These are phyloP conservation scores for Lachancea cidri DNA, from an alignment of 805 yeast species.

Conservation along the genomic window DNA sequence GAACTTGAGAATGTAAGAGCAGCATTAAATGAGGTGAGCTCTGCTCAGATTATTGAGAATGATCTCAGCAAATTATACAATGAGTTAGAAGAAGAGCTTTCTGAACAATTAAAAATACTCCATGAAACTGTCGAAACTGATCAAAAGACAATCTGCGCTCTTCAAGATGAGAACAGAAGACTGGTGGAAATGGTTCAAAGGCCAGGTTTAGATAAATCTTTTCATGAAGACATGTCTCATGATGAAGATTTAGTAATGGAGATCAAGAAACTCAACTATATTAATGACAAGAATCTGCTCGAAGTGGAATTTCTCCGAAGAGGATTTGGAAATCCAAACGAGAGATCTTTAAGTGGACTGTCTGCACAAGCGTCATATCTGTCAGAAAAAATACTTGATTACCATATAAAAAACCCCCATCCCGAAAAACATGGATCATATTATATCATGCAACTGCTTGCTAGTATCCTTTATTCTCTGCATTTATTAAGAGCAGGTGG, in stretches of 20 bases:
- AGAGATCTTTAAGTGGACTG: neutral
- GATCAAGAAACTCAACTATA: neutral
- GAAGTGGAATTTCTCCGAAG: slow-evolving; percentile 4
- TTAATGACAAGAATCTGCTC: slow-evolving; percentile 1
- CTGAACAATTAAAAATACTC: slow-evolving; percentile 32
- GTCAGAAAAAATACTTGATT: slow-evolving; percentile 3
- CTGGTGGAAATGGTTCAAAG: neutral
- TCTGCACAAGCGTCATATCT: slow-evolving; percentile 6
- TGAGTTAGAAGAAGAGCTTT: slow-evolving; percentile 43
- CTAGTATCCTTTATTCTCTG: neutral
- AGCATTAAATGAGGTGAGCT: slow-evolving; percentile 27
- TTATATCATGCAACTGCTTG: neutral
- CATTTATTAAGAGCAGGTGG: neutral
- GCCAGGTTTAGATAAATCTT: too few species aligned
- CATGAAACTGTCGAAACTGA: slow-evolving; percentile 8
- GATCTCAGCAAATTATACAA: slow-evolving; percentile 47
- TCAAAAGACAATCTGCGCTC: slow-evolving; percentile 1
- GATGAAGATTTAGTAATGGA: neutral
- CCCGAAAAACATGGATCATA: neutral
- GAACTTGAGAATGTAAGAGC: slow-evolving; percentile 33
- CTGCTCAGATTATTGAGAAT: slow-evolving; percentile 19
- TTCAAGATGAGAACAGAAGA: neutral
- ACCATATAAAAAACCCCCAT: slow-evolving; percentile 1
- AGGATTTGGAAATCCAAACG: neutral
- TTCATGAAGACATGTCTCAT: too few species aligned